Evolutionary conservation across 2,329 filamentous ascomycete species (phyloP).

Genomic region (Fusarium circinatum): DNA sequence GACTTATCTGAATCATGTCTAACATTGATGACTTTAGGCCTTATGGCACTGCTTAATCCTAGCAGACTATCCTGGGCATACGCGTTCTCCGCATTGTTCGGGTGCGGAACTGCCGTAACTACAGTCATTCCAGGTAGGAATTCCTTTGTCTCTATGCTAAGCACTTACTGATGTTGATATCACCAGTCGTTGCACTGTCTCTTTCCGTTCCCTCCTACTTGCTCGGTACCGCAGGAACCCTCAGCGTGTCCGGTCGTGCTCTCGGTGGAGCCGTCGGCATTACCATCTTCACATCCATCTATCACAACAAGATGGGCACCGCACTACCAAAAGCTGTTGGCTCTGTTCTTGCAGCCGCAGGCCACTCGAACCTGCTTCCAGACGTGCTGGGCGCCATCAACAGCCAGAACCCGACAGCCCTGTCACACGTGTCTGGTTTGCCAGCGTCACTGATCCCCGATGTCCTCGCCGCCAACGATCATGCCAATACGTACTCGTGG

Average conservation of each 20-base stretch:
- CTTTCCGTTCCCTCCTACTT: neutral
- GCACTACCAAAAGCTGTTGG: neutral
- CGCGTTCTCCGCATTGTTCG: neutral
- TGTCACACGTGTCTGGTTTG: neutral
- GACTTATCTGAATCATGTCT: neutral
- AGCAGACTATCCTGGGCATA: neutral
- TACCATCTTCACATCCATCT: neutral
- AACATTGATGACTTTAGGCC: neutral
- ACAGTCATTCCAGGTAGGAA: neutral
- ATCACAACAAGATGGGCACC: neutral
- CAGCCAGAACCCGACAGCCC: neutral
- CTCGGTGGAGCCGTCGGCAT: neutral
- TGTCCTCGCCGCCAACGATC: neutral
- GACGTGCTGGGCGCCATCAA: neutral
- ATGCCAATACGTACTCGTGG: neutral
- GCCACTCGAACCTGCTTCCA: neutral
- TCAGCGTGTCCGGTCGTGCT: neutral
- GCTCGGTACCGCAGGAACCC: neutral
- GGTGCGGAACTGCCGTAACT: neutral
- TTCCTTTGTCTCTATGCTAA: neutral
- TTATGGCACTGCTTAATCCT: neutral
- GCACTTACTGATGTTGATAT: fast-evolving
- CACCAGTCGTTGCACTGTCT: neutral
- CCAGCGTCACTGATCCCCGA: neutral
- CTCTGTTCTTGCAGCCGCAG: neutral